Percentiles rank a stretch among this genome's conserved stretches.
phyloP scores from a whole-genome alignment of 805 yeast genomes.

The Starmerella riodocensis region DNA sequence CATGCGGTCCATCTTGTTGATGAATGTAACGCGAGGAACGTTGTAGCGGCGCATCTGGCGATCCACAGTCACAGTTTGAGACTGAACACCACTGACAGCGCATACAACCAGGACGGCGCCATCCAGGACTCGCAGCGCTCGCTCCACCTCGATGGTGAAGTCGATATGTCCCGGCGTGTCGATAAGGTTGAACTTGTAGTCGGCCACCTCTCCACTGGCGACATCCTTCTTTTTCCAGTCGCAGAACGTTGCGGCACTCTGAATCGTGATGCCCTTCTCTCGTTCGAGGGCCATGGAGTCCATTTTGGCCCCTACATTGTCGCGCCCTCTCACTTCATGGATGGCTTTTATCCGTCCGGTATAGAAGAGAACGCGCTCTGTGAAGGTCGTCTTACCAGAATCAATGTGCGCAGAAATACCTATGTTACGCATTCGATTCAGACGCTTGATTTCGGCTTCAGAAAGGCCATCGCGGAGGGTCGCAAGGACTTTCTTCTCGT shows the following conservation, averaged over 20 bases:
- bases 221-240: slow-evolving; percentile 61
- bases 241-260: slow-evolving; percentile 97
- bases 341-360: slow-evolving; percentile 66
- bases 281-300: slow-evolving; percentile 98
- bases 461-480: slow-evolving; percentile 24
- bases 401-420: slow-evolving; percentile 98
- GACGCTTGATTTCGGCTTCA: slow-evolving; percentile 30
- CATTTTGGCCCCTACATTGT: slow-evolving; percentile 98
- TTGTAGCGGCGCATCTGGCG: slow-evolving; percentile 98
- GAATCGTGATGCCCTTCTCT: slow-evolving; percentile 97
- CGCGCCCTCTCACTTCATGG: slow-evolving; percentile 66
- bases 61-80: slow-evolving; percentile 96
- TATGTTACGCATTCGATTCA: slow-evolving; percentile 67
- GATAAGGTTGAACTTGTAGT: slow-evolving; percentile 82
- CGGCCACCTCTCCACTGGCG: slow-evolving; percentile 19
- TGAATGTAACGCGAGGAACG: slow-evolving; percentile 90
- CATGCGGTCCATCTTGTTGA: slow-evolving; percentile 98
- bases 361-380: slow-evolving; percentile 90
- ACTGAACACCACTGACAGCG: slow-evolving; percentile 97
- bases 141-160: slow-evolving; percentile 95
- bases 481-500: slow-evolving; percentile 23
- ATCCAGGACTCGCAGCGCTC: slow-evolving; percentile 94
- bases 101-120: slow-evolving; percentile 98
- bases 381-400: slow-evolving; percentile 95
- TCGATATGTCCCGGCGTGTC: slow-evolving; percentile 99